A percentile compares a stretch with the other conserved stretches of the same genome.
These are phyloP conservation scores for Geotrichum cucujoidarum DNA, from an alignment of 1,139 yeast species.

Conservation along the genomic window DNA sequence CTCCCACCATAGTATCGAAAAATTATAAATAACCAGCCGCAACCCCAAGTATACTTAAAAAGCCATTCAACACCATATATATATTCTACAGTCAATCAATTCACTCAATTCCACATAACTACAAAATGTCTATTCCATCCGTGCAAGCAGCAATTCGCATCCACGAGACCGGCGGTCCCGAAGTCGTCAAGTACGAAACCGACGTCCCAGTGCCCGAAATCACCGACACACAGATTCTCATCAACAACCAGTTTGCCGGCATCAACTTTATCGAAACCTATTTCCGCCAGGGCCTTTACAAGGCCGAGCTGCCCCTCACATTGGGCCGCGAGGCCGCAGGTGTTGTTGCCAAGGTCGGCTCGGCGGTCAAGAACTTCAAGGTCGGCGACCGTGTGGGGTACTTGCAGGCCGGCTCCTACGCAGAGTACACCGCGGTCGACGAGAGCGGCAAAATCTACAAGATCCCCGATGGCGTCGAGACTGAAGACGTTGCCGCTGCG, in stretches of 20 bases:
- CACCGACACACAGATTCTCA: slow-evolving; percentile 51
- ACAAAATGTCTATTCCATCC: slow-evolving; percentile 42
- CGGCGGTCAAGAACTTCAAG: slow-evolving; percentile 48
- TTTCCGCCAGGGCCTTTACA: slow-evolving; percentile 73
- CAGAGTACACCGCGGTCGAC: slow-evolving; percentile 53
- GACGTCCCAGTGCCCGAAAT: slow-evolving; percentile 56
- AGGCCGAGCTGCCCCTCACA: slow-evolving; percentile 52
- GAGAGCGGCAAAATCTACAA: slow-evolving; percentile 39
- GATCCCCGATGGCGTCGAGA: slow-evolving; percentile 46
- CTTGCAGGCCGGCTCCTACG: slow-evolving; percentile 49
- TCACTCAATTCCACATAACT: no score
- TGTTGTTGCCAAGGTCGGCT: slow-evolving; percentile 62
- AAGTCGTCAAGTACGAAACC: slow-evolving; percentile 46
- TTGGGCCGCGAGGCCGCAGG: slow-evolving; percentile 89
- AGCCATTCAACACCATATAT: no score
- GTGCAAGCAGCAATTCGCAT: slow-evolving; percentile 57
- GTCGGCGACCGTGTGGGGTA: slow-evolving; percentile 75
- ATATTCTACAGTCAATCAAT: no score
- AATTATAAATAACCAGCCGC: no score
- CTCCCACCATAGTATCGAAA: no score
- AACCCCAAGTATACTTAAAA: no score
- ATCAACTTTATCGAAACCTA: slow-evolving; percentile 79
- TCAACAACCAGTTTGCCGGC: slow-evolving; percentile 72
- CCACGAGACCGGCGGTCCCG: slow-evolving; percentile 54
- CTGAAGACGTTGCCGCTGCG: slow-evolving; percentile 54